Conservation (phyloP, 192 early-diverging fungal genomes). For the Entophlyctis helioformis region DNA sequence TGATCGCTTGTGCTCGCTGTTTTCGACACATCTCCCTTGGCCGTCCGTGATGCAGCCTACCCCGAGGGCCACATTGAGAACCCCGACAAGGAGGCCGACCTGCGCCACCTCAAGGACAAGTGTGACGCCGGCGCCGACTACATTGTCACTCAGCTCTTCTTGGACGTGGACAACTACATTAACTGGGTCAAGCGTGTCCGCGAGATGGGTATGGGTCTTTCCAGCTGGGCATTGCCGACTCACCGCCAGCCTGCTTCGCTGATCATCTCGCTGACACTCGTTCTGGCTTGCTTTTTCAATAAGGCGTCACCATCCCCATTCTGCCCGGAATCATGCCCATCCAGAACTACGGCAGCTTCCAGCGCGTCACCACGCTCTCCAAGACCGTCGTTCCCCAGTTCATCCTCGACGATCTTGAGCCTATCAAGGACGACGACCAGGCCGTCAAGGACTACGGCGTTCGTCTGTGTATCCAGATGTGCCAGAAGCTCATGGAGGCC, state of each 20-base stretch:
- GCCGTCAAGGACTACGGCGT: slow-evolving; percentile 94
- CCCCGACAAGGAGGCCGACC: slow-evolving; percentile 60
- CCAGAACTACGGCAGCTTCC: slow-evolving; percentile 85
- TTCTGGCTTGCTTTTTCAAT: not conserved
- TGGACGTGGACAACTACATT: slow-evolving; percentile 78
- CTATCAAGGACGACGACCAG: slow-evolving; percentile 97
- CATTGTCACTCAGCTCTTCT: slow-evolving; percentile 92
- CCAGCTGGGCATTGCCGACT: not conserved
- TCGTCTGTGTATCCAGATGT: slow-evolving; percentile 74
- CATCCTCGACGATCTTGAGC: slow-evolving; percentile 75
- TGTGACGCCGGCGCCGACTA: slow-evolving; percentile 86
- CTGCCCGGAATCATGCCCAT: slow-evolving; percentile 97
- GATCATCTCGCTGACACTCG: too few relatives aligned
- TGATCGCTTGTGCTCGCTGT: not conserved
- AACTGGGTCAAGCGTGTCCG: slow-evolving; percentile 67
- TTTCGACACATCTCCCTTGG: too few relatives aligned
- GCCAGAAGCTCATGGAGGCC: slow-evolving; percentile 48
- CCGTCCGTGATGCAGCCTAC: too few relatives aligned
- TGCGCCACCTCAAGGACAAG: slow-evolving; percentile 74
- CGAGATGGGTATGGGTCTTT: slow-evolving; percentile 52
- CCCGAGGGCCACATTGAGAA: slow-evolving; percentile 89
- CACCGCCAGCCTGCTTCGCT: not conserved
- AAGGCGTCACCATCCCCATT: slow-evolving; percentile 45
- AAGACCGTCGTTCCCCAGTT: slow-evolving; percentile 79
- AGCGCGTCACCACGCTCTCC: slow-evolving; percentile 79